phyloP scores from a whole-genome alignment of 441 rosid species.

The Gossypium armourianum region DNA sequence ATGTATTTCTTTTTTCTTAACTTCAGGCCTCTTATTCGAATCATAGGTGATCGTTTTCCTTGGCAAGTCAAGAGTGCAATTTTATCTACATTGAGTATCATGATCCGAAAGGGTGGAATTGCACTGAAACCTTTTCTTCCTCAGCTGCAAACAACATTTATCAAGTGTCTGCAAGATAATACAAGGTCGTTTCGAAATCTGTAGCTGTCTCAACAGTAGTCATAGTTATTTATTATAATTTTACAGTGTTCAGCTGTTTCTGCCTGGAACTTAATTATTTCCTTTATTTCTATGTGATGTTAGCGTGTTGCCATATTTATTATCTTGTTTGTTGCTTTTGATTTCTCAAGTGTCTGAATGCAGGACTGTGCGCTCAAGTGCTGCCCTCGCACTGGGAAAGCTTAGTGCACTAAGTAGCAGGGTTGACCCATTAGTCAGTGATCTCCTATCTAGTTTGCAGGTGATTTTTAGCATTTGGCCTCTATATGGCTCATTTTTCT shows the following conservation, averaged over 20 bases:
- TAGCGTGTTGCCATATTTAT: neutral
- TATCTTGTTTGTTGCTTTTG: slow-evolving; percentile 5
- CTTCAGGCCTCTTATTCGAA: slow-evolving; percentile 90
- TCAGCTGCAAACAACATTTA: slow-evolving; percentile 95
- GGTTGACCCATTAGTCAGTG: slow-evolving; percentile 87
- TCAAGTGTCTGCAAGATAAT: slow-evolving; percentile 83
- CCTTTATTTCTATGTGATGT: neutral
- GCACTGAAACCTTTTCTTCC: slow-evolving; percentile 93
- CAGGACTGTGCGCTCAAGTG: slow-evolving; percentile 90
- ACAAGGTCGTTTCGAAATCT: slow-evolving; percentile 48
- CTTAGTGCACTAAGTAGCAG: slow-evolving; percentile 94
- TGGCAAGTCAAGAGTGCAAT: slow-evolving; percentile 99
- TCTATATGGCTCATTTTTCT: slow-evolving; percentile 8
- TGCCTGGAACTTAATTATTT: neutral
- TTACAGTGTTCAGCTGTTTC: neutral
- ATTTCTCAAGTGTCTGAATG: slow-evolving; percentile 18
- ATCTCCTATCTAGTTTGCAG: slow-evolving; percentile 80
- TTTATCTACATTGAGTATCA: slow-evolving; percentile 66
- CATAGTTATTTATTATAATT: neutral
- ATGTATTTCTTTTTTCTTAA: slow-evolving; percentile 8
- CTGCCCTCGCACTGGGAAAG: slow-evolving; percentile 97
- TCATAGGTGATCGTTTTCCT: slow-evolving; percentile 92
- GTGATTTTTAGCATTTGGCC: slow-evolving; percentile 27
- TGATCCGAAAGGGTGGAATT: slow-evolving; percentile 82
- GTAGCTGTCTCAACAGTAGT: neutral